Percentiles rank a stretch among this genome's conserved stretches.
Conservation (phyloP, 257 asterid genomes). For the Capsicum chinense region DNA sequence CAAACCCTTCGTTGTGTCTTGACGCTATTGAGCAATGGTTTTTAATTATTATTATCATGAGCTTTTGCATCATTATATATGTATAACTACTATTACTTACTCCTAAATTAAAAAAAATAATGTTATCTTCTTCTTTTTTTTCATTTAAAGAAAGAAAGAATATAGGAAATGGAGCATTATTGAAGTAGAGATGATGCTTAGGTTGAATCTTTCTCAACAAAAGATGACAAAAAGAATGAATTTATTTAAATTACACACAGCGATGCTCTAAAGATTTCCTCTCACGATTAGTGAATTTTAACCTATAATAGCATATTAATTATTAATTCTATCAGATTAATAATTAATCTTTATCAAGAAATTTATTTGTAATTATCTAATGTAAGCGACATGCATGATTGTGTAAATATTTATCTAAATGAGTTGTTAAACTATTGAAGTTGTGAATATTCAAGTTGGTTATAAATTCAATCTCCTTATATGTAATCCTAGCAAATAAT, state of each 20-base stretch:
- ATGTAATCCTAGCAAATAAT: background rate
- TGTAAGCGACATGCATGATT: background rate
- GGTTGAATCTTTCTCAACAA: background rate
- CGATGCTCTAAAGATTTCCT: background rate
- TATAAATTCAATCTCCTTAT: background rate
- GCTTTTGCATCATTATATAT: background rate
- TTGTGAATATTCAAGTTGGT: background rate
- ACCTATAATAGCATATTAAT: background rate
- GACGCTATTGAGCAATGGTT: background rate
- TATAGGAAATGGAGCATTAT: background rate
- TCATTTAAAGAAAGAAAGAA: background rate
- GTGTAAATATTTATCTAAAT: too few species aligned
- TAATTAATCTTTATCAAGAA: background rate
- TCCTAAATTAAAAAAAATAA: background rate
- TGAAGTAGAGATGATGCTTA: background rate
- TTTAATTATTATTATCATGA: background rate
- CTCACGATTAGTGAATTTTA: background rate
- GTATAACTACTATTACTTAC: background rate
- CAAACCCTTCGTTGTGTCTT: slow-evolving; percentile 13
- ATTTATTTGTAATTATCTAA: background rate
- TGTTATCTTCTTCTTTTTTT: too few species aligned
- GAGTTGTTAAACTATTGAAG: background rate
- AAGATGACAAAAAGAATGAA: background rate
- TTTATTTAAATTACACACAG: background rate
- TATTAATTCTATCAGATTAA: background rate